phyloP scores from a whole-genome alignment of 1,139 yeast species.

The Blastobotrys indianensis region DNA sequence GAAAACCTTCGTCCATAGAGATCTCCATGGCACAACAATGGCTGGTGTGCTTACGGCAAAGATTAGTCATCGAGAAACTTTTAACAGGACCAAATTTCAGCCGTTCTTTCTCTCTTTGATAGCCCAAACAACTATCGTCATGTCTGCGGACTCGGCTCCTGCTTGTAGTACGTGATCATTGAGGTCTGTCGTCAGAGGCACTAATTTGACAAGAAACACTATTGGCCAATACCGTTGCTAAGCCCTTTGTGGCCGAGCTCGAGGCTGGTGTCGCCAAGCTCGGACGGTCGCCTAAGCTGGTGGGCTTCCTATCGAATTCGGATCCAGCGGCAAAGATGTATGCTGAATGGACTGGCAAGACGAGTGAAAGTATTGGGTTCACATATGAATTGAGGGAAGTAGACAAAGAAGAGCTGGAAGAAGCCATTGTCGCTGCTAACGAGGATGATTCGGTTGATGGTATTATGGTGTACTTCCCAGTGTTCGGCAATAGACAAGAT shows the following conservation, averaged over 20 bases:
- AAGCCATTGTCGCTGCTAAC: conserved; percentile 75
- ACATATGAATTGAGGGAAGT: conserved; percentile 69
- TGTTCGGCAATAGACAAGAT: conserved; percentile 90
- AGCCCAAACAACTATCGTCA: neutral
- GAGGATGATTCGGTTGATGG: conserved; percentile 74
- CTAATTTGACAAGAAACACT: conserved; percentile 53
- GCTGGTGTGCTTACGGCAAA: neutral
- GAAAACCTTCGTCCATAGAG: too few species aligned
- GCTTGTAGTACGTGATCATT: conserved; percentile 11
- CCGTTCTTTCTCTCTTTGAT: neutral
- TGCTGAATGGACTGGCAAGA: conserved; percentile 93
- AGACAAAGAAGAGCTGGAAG: conserved; percentile 79
- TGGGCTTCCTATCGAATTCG: conserved; percentile 83
- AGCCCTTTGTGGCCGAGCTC: conserved; percentile 71
- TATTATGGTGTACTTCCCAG: conserved; percentile 97
- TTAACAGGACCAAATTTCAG: neutral
- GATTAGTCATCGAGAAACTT: neutral
- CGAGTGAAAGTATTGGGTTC: conserved; percentile 81
- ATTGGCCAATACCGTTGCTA: conserved; percentile 82
- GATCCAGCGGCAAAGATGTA: conserved; percentile 96
- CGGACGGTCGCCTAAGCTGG: conserved; percentile 59
- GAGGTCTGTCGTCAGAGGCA: neutral
- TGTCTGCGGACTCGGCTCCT: conserved; percentile 7
- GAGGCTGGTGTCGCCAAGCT: conserved; percentile 50
- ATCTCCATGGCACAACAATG: too few species aligned